Evolutionary conservation across 805 yeast genomes (phyloP), one percentile per base, ranked within the genome.

Genomic region (Wickerhamiella dianesei): DNA sequence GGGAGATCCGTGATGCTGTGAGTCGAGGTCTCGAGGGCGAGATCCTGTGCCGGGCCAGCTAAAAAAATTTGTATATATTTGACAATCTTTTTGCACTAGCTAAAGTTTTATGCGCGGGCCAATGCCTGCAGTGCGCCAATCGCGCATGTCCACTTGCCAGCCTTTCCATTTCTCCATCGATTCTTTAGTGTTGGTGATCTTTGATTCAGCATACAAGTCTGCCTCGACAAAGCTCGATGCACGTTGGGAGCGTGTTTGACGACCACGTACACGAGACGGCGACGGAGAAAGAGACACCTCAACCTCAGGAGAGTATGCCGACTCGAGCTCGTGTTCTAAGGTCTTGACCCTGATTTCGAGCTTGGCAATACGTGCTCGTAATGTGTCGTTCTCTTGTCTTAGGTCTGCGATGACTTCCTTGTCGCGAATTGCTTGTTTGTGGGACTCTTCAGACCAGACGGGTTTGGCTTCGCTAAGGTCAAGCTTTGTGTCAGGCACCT

Each of bases 1-100:
- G 83, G 50, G 95, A 86, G 55, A 68, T 88, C 47, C 84, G 81
- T 57, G 95, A 89, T 57, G 97, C 96, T 35, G 82, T 89, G 20
- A 74, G 76, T 51, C 79, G 75, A 60, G 75, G 78, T 47, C 57
- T 79, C 40, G 74, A 72, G 21, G 96, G 95, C 41, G 81, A 84
- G 68, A 78, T 85, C 16, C 70, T 92, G 52, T 84, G 95, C 62
- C 80, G 96, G 59, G 69, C 60, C 32, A 54, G 53, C 50, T 53
- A 43, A 43, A 17, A 12, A 16, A 19, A 22, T 14, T 14, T 18
- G 21, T 35, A 35, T 39, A 12, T 22, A 32, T 17, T 3, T 37
- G 35, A 21, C 17, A 22, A 21, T 36, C 22, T 25, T 21, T 42
- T 36, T 39, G 42, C 35, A 40, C 41, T 20, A 47, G n/a, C 49